Base-by-base conservation (phyloP, 768 basidiomycete species). In the Termitomyces sp. region DNA sequence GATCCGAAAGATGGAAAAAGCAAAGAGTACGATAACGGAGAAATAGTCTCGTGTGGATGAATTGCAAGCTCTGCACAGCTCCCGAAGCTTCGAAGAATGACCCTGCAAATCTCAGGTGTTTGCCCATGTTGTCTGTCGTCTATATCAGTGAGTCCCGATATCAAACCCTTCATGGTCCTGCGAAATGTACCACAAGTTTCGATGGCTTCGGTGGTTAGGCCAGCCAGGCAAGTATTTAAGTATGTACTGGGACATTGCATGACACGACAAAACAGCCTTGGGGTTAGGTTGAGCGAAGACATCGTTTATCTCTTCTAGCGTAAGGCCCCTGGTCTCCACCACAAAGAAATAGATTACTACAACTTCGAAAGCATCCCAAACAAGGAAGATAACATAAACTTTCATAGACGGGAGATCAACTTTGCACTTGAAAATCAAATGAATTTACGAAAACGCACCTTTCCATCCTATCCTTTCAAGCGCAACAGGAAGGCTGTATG, bases 291-390 rank as follows among this genome's bases (percentile, higher is more conserved):
- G 70, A 59, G 73, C 73, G 44, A 76, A 76, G 38, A 80, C 70
- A 50, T 75, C 74, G 48, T 78, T 74, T 56, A 80, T 79, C 59
- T 81, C 77, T 57, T 81, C 80, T 45, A 81, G 66, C 0, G 76
- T 77, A 40, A 82, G 68, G 11, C 73, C 73, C 62, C 77, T 81
- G 19, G 81, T 81, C 63, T 82, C 80, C 15, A 81, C 79, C 38
- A 76, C 70, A 61, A 75, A 75, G 55, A 79, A 69, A 60, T 78
- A 81, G 51, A 80, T 73, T 33, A 78, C 68, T 38, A 75, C 54
- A 50, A 76, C 67, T 58, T 79, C 79, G 63, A 81, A 75, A 5
- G 73, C 59, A 61, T 81, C 79, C 77, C 77, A 80, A 17, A 71
- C 63, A 48, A 75, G 64, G 64, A 81, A 82, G 50, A 82, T 76